These are phyloP conservation scores for Inga leiocalycina DNA, from an alignment of 306 rosid genomes.

Conservation along the genomic window DNA sequence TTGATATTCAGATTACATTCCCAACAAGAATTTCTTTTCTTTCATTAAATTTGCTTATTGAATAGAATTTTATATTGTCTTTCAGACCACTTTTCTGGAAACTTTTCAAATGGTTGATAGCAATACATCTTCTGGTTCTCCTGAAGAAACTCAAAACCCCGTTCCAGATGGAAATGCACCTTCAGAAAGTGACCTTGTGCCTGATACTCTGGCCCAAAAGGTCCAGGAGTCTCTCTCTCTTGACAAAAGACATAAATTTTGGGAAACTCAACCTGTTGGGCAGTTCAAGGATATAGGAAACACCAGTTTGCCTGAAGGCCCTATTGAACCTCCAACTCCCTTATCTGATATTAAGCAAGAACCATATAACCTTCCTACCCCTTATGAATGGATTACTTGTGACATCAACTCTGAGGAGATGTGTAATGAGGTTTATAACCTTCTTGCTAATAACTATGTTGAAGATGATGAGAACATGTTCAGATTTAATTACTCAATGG, in stretches of 20 bases:
- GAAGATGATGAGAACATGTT: constrained; percentile 84
- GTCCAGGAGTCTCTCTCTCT: constrained; percentile 61
- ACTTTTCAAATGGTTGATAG: constrained; percentile 49
- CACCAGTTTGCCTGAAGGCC: constrained; percentile 63
- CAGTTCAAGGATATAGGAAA: constrained; percentile 67
- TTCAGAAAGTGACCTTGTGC: constrained; percentile 43
- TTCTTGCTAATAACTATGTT: constrained; percentile 70
- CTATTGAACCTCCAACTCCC: constrained; percentile 64
- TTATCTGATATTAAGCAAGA: constrained; percentile 70
- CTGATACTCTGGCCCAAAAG: constrained; percentile 40
- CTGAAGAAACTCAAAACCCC: constrained; percentile 51
- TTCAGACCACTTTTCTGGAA: constrained; percentile 19
- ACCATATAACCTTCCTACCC: constrained; percentile 70
- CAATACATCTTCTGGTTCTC: constrained; percentile 45
- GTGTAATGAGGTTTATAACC: constrained; percentile 67
- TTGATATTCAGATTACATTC: neutral
- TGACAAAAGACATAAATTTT: constrained; percentile 60
- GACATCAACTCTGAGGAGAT: constrained; percentile 58
- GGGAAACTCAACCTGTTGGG: constrained; percentile 85
- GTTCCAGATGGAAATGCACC: constrained; percentile 49
- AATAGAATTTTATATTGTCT: neutral
- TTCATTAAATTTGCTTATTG: neutral
- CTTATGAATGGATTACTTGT: constrained; percentile 74
- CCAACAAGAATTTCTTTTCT: neutral
- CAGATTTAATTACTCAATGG: constrained; percentile 75